Conservation (phyloP, 176 grass and related monocot species). For the Areca catechu region DNA sequence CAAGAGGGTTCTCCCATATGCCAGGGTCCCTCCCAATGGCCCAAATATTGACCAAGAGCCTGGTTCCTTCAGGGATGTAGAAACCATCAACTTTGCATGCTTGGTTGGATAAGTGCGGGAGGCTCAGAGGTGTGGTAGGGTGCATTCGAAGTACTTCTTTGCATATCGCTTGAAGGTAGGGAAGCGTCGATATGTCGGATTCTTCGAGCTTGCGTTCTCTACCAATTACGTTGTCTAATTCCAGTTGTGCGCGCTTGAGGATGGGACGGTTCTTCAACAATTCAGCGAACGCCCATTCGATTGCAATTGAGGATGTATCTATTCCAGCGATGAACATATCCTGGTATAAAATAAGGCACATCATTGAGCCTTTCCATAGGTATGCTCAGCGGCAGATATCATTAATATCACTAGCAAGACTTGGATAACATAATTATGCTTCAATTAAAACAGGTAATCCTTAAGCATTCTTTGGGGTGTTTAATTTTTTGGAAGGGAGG, state of each 20-base stretch:
- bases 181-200: constrained; percentile 20
- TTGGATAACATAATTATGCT: too few relatives aligned
- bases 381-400: too few relatives aligned
- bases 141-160: constrained; percentile 23
- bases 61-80: constrained; percentile 16
- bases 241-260: constrained; percentile 6
- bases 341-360: background rate
- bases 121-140: constrained; percentile 25
- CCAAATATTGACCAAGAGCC: constrained; percentile 23
- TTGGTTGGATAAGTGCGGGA: constrained; percentile 12
- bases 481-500: too few relatives aligned
- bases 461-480: too few relatives aligned
- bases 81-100: constrained; percentile 20
- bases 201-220: constrained; percentile 8
- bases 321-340: constrained; percentile 28
- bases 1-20: constrained; percentile 8
- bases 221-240: constrained; percentile 18
- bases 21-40: constrained; percentile 18
- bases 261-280: constrained; percentile 12
- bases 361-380: too few relatives aligned
- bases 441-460: too few relatives aligned
- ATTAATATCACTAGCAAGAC: too few relatives aligned
- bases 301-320: constrained; percentile 18
- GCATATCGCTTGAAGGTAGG: constrained; percentile 15
- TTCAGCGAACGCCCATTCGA: constrained; percentile 32